Percentiles rank a stretch among this genome's conserved stretches.
phyloP scores from a whole-genome alignment of 2,329 filamentous ascomycete species.

The Penicillium sp. region DNA sequence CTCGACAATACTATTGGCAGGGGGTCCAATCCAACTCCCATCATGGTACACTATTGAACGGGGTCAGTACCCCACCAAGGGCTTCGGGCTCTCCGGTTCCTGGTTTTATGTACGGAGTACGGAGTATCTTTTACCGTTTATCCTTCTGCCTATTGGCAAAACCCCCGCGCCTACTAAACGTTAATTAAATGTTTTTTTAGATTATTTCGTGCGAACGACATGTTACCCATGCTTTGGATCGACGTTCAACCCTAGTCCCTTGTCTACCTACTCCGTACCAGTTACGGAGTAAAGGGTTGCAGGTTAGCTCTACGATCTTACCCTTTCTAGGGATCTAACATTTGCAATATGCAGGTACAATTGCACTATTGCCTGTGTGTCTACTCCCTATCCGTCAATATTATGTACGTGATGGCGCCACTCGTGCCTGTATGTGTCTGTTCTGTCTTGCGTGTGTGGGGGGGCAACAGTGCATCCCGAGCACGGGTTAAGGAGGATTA shows the following conservation, averaged over 20 bases:
- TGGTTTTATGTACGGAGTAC: not conserved
- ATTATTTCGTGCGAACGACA: not conserved
- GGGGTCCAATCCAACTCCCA: not conserved
- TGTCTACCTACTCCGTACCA: not conserved
- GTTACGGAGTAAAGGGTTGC: not conserved
- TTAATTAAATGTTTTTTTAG: not conserved
- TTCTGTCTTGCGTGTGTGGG: slow-evolving; percentile 4
- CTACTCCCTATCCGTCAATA: not conserved
- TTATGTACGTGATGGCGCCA: slow-evolving; percentile 4
- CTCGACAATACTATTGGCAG: not conserved
- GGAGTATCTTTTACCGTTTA: not conserved
- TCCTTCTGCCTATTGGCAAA: not conserved
- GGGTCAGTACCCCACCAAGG: not conserved
- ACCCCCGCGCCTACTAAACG: not conserved
- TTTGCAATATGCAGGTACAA: slow-evolving; percentile 4
- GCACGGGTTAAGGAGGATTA: slow-evolving; percentile 7
- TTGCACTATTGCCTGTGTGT: not conserved
- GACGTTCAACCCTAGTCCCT: not conserved
- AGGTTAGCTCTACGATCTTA: not conserved
- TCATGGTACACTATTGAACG: not conserved
- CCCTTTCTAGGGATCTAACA: not conserved
- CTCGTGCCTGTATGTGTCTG: slow-evolving; percentile 6
- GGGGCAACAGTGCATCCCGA: not conserved
- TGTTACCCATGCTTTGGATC: not conserved
- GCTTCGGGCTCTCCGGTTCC: not conserved